Conservation (phyloP, 192 early-diverging fungal genomes). For the Backusella australiensis region DNA sequence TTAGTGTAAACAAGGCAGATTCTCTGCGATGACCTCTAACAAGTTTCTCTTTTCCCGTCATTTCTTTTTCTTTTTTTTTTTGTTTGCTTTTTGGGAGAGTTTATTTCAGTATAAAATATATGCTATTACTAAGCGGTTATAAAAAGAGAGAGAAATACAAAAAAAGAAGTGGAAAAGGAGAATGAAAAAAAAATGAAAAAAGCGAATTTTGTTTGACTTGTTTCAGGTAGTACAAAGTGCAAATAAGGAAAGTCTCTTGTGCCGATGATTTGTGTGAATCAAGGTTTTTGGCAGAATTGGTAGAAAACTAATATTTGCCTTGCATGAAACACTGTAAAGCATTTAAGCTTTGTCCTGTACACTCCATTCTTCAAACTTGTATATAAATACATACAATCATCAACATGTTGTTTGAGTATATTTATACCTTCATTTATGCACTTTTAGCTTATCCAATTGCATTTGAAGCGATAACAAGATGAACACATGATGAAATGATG, state of each 20-base stretch:
- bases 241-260: not conserved
- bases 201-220: not conserved
- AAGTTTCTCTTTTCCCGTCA: conserved; percentile 29
- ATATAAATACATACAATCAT: too few relatives aligned
- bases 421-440: too few relatives aligned
- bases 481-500: too few relatives aligned
- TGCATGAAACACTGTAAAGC: too few relatives aligned
- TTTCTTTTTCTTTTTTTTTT: not conserved
- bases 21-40: conserved; percentile 47
- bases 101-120: not conserved
- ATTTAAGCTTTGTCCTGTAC: too few relatives aligned
- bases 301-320: too few relatives aligned
- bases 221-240: not conserved
- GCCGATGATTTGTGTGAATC: not conserved
- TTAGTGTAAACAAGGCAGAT: conserved; percentile 43
- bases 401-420: too few relatives aligned
- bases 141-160: not conserved
- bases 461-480: too few relatives aligned
- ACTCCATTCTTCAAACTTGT: too few relatives aligned
- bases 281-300: not conserved
- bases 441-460: too few relatives aligned
- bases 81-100: not conserved
- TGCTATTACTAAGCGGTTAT: not conserved
- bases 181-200: not conserved
- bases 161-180: not conserved